Conservation (phyloP, 2,329 filamentous ascomycete species). For the Stachybotrys chlorohalonatus region DNA sequence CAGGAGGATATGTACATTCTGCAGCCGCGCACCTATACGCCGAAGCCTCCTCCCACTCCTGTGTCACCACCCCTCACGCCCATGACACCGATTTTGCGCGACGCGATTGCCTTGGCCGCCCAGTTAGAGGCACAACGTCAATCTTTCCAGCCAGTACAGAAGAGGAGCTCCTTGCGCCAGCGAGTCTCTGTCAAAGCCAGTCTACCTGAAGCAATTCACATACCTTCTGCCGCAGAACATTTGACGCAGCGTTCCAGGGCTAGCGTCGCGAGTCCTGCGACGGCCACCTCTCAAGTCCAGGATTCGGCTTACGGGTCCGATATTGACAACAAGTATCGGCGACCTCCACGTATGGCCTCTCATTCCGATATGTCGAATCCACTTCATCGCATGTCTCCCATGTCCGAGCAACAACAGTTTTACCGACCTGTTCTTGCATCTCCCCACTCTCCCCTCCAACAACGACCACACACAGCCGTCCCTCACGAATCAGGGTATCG, state of each 20-base stretch:
- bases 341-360: constrained; percentile 22
- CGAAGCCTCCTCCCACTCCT: constrained; percentile 36
- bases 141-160: constrained; percentile 11
- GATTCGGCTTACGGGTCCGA: constrained; percentile 42
- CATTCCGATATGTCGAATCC: constrained; percentile 17
- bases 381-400: constrained; percentile 19
- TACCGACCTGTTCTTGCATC: constrained; percentile 55
- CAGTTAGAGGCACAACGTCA: not conserved
- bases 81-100: constrained; percentile 8
- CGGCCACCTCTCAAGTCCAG: constrained; percentile 17
- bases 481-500: constrained; percentile 15
- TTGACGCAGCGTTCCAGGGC: constrained; percentile 16
- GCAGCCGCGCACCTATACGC: constrained; percentile 50
- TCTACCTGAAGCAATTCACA: constrained; percentile 43
- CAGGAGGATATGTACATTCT: constrained; percentile 40
- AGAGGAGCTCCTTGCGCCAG: constrained; percentile 41
- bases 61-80: constrained; percentile 42
- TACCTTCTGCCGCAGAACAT: constrained; percentile 20
- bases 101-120: not conserved
- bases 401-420: constrained; percentile 35
- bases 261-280: constrained; percentile 22
- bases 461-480: constrained; percentile 45
- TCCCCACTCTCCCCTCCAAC: constrained; percentile 55
- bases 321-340: constrained; percentile 23
- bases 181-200: constrained; percentile 44